Base-by-base conservation (phyloP, 2,329 filamentous ascomycete species). In the Nemania bipapillata region DNA sequence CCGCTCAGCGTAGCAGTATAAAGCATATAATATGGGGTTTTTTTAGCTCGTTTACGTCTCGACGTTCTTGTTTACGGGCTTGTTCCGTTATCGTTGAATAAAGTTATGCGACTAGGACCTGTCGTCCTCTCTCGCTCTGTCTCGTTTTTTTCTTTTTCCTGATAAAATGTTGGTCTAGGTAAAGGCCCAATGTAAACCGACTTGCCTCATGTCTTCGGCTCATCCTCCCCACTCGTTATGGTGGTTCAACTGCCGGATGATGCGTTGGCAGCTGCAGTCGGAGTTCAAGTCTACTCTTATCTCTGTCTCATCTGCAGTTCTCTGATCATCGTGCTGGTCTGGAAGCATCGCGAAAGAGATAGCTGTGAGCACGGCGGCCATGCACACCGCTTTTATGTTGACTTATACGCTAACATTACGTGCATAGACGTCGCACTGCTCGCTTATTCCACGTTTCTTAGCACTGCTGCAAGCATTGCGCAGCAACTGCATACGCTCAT, bases 401-500 rank as follows among this genome's bases (percentile, higher is more conserved):
- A 35, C 12, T 35, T 40, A 26, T 49, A 17, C n/a, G 24, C 68
- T 73, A 32, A 75, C 37, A 9, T 5, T 28, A 8, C 2, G n/a
- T 8, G 7, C n/a, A 26, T 55, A 83, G 82, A 83, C 70, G 78
- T 84, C 32, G 80, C 80, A 22, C 69, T 83, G 30, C 73, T 84
- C 20, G 76, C 77, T n/a, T 78, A 78, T 61, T 78, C 80, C 55
- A 79, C 80, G 7, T 74, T 77, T 6, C 50, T 84, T 17, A 78
- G 79, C 40, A 80, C 78, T 0, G n/a, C 77, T 2, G 79, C 78
- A 24, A 83, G 81, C 26, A 79, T 83, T 52, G 73, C 76, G n/a
- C 82, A 84, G 71, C 82, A 84, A 66, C 71, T 81, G 7, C 79
- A 84, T 59, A 82, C 80, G 9, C 79, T 83, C 6, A 63, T 78